Evolutionary conservation across 176 grass and related monocot species (phyloP).

Genomic region (Phyllostachys edulis): DNA sequence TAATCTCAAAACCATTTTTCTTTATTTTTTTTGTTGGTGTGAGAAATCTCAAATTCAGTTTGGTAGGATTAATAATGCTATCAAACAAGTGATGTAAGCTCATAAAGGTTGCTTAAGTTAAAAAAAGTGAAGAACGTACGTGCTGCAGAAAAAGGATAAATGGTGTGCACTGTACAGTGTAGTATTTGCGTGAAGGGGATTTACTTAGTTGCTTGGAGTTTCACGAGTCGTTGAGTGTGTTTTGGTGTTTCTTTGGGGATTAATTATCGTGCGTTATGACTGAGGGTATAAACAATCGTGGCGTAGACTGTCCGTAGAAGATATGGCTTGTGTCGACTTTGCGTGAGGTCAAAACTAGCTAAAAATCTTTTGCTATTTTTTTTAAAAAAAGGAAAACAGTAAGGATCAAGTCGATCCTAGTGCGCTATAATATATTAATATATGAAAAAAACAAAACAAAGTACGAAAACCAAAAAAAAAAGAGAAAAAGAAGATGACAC

Average conservation of each 20-base stretch:
- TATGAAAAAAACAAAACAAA: no score
- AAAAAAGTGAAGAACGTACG: neutral
- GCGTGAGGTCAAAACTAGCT: slow-evolving; percentile 9
- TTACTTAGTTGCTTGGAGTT: no score
- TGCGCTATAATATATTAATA: no score
- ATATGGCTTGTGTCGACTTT: neutral
- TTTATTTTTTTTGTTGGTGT: no score
- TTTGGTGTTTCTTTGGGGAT: neutral
- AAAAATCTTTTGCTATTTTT: neutral
- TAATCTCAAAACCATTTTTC: neutral
- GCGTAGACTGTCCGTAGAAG: neutral
- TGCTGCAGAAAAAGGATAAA: neutral
- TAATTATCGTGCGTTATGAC: neutral
- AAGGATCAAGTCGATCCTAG: no score
- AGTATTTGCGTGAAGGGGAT: neutral
- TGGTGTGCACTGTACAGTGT: no score
- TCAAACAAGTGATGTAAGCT: neutral
- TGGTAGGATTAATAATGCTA: neutral
- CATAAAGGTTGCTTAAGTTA: neutral
- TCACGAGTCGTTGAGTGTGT: no score
- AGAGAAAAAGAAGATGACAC: no score
- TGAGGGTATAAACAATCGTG: neutral
- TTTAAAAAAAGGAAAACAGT: no score
- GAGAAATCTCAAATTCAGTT: neutral
- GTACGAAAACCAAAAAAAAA: no score